phyloP scores from a whole-genome alignment of 106 monocot species.

The Phalaenopsis equestris region DNA sequence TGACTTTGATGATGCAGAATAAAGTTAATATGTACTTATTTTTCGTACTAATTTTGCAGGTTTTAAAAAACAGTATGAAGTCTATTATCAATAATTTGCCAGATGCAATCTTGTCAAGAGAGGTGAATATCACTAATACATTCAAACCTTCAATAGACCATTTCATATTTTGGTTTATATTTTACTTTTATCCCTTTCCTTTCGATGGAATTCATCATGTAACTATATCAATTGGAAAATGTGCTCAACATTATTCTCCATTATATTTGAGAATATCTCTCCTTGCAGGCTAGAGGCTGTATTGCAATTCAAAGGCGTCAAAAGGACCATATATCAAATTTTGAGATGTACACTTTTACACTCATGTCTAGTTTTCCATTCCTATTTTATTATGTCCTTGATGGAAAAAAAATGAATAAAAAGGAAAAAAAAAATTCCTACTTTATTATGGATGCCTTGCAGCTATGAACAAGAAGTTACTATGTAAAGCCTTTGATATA shows the following conservation, averaged over 20 bases:
- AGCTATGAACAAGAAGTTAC: neutral
- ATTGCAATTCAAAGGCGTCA: slow-evolving; percentile 9
- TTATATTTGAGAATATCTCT: neutral
- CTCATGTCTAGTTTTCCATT: neutral
- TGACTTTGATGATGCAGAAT: neutral
- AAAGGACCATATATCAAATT: slow-evolving; percentile 14
- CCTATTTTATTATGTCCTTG: neutral
- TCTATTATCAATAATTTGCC: slow-evolving; percentile 15
- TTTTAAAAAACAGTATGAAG: slow-evolving; percentile 30
- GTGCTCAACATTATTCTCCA: neutral
- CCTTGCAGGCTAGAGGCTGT: slow-evolving; percentile 33
- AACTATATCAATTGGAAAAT: neutral
- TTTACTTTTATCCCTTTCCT: neutral
- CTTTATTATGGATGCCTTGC: neutral
- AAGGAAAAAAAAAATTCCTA: neutral
- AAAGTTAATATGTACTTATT: neutral
- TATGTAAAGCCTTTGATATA: neutral
- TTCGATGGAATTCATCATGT: neutral
- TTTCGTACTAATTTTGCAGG: slow-evolving; percentile 23
- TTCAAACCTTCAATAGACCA: neutral
- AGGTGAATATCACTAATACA: slow-evolving; percentile 21
- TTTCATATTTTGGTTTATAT: neutral
- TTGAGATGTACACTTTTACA: slow-evolving; percentile 29
- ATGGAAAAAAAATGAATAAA: too few species aligned
- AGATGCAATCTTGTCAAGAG: slow-evolving; percentile 13